Evolutionary conservation across 2,329 filamentous ascomycete genomes (phyloP).

Genomic region (Aspergillus aculeatus): DNA sequence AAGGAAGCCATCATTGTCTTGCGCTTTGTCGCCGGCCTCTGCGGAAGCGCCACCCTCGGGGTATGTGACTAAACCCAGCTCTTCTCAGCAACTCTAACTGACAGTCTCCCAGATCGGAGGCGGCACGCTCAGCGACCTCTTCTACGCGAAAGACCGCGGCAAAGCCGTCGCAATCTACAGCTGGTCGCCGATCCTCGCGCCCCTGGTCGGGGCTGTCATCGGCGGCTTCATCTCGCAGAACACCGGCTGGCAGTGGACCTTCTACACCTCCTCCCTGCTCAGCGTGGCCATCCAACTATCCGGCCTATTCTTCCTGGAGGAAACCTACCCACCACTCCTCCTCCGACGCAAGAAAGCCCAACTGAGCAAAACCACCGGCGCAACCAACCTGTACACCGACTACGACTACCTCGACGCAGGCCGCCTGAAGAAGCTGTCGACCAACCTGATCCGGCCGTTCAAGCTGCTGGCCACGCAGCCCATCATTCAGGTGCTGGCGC

Average conservation of each 20-base stretch:
- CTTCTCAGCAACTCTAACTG: conserved; percentile 21
- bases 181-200: conserved; percentile 62
- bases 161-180: conserved; percentile 62
- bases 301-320: conserved; percentile 61
- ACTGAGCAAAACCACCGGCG: conserved; percentile 40
- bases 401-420: conserved; percentile 17
- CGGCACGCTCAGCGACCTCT: conserved; percentile 51
- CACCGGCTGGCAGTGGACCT: conserved; percentile 71
- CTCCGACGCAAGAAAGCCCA: conserved; percentile 55
- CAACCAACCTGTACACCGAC: conserved; percentile 37
- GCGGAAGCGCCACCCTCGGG: conserved; percentile 48
- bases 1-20: conserved; percentile 44
- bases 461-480: conserved; percentile 58
- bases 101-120: conserved; percentile 45
- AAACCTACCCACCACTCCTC: conserved; percentile 66
- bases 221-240: conserved; percentile 64
- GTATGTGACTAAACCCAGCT: conserved; percentile 2
- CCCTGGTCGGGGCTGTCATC: conserved; percentile 54
- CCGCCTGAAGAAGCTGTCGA: neutral
- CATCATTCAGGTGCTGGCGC: conserved; percentile 56
- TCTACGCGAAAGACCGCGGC: conserved; percentile 60
- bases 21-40: conserved; percentile 58
- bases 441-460: conserved; percentile 54
- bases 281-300: conserved; percentile 60
- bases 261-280: conserved; percentile 64